phyloP scores from a whole-genome alignment of 2,329 filamentous ascomycete species.

The Periconia sp. region DNA sequence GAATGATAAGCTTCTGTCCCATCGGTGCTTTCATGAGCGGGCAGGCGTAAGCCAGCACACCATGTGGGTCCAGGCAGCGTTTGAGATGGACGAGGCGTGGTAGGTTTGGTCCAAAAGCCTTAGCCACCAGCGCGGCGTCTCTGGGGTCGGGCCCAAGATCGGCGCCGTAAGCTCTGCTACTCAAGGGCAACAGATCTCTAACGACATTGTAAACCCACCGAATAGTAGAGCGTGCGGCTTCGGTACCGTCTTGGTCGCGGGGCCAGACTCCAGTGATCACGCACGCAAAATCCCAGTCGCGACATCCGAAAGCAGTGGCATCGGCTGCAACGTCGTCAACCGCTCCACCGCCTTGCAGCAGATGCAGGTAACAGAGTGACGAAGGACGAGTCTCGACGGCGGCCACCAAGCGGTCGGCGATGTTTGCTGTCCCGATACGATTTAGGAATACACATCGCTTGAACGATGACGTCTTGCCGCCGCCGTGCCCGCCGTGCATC shows the following conservation, averaged over 20 bases:
- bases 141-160: conserved; percentile 69
- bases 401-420: conserved; percentile 48
- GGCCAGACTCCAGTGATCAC: conserved; percentile 68
- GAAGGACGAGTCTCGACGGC: conserved; percentile 59
- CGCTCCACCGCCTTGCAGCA: conserved; percentile 65
- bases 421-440: conserved; percentile 44
- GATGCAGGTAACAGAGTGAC: conserved; percentile 65
- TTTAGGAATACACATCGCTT: conserved; percentile 69
- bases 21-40: conserved; percentile 53
- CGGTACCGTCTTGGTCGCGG: conserved; percentile 58
- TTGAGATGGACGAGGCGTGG: conserved; percentile 61
- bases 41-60: conserved; percentile 62
- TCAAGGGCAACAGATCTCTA: conserved; percentile 55
- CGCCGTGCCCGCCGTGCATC: conserved; percentile 65
- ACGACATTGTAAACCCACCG: conserved; percentile 65
- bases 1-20: conserved; percentile 57
- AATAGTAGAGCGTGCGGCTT: conserved; percentile 46
- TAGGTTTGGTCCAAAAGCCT: conserved; percentile 64
- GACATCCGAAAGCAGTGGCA: conserved; percentile 66
- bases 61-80: conserved; percentile 53
- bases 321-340: conserved; percentile 52
- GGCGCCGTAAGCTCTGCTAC: conserved; percentile 62
- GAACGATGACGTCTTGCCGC: conserved; percentile 67
- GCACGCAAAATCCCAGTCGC: conserved; percentile 69
- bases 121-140: conserved; percentile 58